Percentiles rank a stretch among this genome's conserved stretches.
Conservation (phyloP, 23 red algal genomes). For the Gracilariopsis chorda region DNA sequence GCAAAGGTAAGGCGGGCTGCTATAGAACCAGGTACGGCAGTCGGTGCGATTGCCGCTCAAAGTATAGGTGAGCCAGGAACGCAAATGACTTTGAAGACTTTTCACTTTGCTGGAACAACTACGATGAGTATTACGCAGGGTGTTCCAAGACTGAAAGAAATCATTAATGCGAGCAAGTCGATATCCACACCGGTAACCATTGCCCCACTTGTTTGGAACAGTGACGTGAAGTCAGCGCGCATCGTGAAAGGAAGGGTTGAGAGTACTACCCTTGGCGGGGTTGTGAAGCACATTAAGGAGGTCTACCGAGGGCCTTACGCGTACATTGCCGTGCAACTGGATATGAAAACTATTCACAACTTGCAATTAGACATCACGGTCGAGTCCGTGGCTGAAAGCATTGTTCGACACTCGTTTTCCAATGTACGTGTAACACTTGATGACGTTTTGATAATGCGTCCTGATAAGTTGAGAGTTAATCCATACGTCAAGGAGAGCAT, state of each 20-base stretch:
- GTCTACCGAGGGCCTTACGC: slow-evolving; percentile 66
- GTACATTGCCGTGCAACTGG: slow-evolving; percentile 80
- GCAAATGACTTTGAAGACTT: slow-evolving; percentile 99
- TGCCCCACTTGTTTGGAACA: slow-evolving; percentile 60
- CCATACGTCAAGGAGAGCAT: slow-evolving; percentile 25
- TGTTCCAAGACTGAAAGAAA: slow-evolving; percentile 97
- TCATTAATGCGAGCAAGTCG: slow-evolving; percentile 89
- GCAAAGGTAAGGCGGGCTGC: slow-evolving; percentile 58
- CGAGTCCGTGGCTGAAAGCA: slow-evolving; percentile 22
- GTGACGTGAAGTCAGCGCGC: slow-evolving; percentile 60
- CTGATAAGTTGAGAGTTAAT: slow-evolving; percentile 53
- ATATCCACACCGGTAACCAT: slow-evolving; percentile 90
- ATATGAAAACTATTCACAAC: slow-evolving; percentile 60
- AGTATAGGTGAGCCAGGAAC: slow-evolving; percentile 96
- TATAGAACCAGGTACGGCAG: slow-evolving; percentile 93
- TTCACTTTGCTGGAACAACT: slow-evolving; percentile 99
- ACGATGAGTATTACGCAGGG: slow-evolving; percentile 98
- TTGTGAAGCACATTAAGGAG: slow-evolving; percentile 77
- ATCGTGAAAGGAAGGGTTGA: slow-evolving; percentile 88
- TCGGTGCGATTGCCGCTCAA: slow-evolving; percentile 92
- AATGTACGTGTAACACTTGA: slow-evolving; percentile 67
- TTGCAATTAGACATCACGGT: slow-evolving; percentile 80
- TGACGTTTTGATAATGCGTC: slow-evolving; percentile 44
- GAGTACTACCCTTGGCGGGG: slow-evolving; percentile 67
- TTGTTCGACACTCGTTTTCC: slow-evolving; percentile 35